These are phyloP conservation scores for Cymbopogon citratus DNA, from an alignment of 176 grass and related monocot genomes.

Conservation along the genomic window DNA sequence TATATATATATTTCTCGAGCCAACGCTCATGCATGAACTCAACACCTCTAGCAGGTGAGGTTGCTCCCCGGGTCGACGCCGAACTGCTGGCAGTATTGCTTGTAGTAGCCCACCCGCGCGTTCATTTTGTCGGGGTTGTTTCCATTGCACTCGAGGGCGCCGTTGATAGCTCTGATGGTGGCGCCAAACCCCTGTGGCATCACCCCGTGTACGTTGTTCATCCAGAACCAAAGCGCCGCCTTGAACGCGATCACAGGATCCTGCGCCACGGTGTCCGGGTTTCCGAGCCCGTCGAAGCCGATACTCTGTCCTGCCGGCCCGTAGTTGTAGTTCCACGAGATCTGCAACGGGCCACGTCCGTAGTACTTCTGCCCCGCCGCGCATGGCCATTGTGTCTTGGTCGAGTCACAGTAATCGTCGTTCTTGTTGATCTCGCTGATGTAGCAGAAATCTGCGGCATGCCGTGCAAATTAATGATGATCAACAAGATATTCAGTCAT, in stretches of 20 bases:
- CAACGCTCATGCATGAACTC: too few species aligned
- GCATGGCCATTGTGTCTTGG: conserved; percentile 41
- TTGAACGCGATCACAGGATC: conserved; percentile 61
- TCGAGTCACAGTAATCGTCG: conserved; percentile 43
- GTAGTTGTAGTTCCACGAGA: conserved; percentile 89
- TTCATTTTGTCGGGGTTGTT: conserved; percentile 27
- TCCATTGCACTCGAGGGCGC: conserved; percentile 50
- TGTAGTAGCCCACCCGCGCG: conserved; percentile 32
- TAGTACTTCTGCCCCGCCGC: conserved; percentile 42
- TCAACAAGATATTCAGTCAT: too few species aligned
- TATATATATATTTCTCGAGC: too few species aligned
- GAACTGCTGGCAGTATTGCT: conserved; percentile 57
- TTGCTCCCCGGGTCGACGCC: conserved; percentile 52
- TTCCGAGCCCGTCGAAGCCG: conserved; percentile 63
- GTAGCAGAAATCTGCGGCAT: conserved; percentile 68
- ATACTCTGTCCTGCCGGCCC: conserved; percentile 54
- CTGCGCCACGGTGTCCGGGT: conserved; percentile 58
- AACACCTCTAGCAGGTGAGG: conserved; percentile 69
- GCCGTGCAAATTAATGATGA: too few species aligned
- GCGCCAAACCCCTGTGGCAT: conserved; percentile 56
- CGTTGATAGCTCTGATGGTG: conserved; percentile 50
- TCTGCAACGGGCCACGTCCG: conserved; percentile 59
- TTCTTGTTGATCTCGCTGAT: conserved; percentile 63
- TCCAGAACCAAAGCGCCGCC: conserved; percentile 80
- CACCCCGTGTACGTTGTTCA: conserved; percentile 41